Percentiles rank a stretch among this genome's conserved stretches.
Evolutionary conservation across 1,139 yeast species (phyloP).

Genomic region (Candida frijolesensis): DNA sequence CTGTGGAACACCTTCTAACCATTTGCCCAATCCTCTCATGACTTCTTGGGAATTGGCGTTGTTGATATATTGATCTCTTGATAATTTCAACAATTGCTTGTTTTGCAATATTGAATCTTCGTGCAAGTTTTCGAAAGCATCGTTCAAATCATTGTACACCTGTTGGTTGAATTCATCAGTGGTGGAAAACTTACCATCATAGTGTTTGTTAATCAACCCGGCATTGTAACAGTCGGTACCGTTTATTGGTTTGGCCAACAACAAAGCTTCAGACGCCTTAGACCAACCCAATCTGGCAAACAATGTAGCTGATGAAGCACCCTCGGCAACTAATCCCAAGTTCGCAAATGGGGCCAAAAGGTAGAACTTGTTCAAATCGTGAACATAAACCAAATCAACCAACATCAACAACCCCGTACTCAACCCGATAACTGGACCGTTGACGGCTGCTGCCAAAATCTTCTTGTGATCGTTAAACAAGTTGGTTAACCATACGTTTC

Average conservation of each 20-base stretch:
- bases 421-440: conserved; percentile 88
- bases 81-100: conserved; percentile 56
- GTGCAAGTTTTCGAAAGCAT: conserved; percentile 52
- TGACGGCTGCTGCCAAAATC: conserved; percentile 71
- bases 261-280: conserved; percentile 70
- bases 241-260: conserved; percentile 66
- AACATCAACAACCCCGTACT: conserved; percentile 72
- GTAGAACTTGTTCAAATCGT: conserved; percentile 57
- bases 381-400: conserved; percentile 76
- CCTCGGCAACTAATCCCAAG: conserved; percentile 84
- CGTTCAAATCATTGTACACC: conserved; percentile 50
- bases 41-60: conserved; percentile 68
- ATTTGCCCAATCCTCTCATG: conserved; percentile 65
- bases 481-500: conserved; percentile 71
- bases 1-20: conserved; percentile 79
- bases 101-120: conserved; percentile 62
- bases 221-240: conserved; percentile 59
- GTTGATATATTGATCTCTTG: conserved; percentile 47
- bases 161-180: conserved; percentile 61
- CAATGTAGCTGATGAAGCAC: conserved; percentile 71
- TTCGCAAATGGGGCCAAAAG: conserved; percentile 78
- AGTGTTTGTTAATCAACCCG: conserved; percentile 64
- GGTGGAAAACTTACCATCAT: conserved; percentile 45
- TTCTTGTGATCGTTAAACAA: conserved; percentile 73
- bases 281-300: conserved; percentile 75